Base-by-base conservation (phyloP, 2,329 filamentous ascomycete species). In the Blastomyces silverae region DNA sequence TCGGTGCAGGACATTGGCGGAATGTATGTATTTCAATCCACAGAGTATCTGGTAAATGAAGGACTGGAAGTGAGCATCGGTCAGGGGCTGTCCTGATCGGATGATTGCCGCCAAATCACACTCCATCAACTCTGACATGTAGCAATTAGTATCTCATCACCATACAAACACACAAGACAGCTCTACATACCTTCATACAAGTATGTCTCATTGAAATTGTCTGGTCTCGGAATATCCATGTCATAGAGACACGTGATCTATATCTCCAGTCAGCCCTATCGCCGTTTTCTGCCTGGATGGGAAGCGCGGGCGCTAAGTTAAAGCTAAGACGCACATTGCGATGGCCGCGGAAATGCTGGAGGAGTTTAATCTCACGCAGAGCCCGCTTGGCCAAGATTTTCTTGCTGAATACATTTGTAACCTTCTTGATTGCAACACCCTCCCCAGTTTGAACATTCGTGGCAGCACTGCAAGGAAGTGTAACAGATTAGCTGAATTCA, bases 21-120 rank as follows among this genome's bases (percentile, higher is more conserved):
- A 97, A 82, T 99, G 94, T 70, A 99, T 97, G 79, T 97, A 99
- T 83, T 99, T 99, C 71, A 99, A 84, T 69, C 94, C 94, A 77
- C 94, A 97, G 6, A 99, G 89, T 71, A 99, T 99, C 84, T 99
- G 94, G 83, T 99, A 99, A 80, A 99, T 97, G 81, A 99, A 99
- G 62, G 94, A 97, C 80, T 99, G 94, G 83, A 99, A 99, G 79
- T 99, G 94, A 64, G 94, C 94, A 76, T 99, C 94, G 74, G 94
- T 99, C 76, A 99, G 83, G 59, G 94, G 92, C 78, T 99, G 94
- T 67, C 94, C 94, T 53, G 93, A 97, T 71, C 94, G 88, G 73
- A 99, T 97, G 77, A 99, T 99, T 70, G 94, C 94, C 42, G 94
- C 94, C 76, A 99, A 80, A 80, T 99, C 94, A 81, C 94, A 97